Percentiles rank a stretch among this genome's conserved stretches.
Conservation (phyloP, 2,329 filamentous ascomycete genomes). For the Gyromitra esculenta region DNA sequence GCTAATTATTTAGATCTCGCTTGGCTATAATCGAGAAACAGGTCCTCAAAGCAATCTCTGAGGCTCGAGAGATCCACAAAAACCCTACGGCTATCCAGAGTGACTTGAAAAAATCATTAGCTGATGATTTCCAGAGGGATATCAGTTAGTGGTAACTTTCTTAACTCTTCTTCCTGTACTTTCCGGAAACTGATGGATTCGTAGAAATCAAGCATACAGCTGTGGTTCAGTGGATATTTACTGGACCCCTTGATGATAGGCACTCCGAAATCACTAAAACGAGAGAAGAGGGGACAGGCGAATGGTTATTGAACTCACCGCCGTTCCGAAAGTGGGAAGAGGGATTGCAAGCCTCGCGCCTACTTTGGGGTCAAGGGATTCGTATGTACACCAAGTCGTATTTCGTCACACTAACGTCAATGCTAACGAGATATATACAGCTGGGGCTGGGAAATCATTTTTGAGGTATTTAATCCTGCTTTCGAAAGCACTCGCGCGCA, state of each 20-base stretch:
- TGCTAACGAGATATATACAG: neutral
- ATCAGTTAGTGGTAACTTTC: no score
- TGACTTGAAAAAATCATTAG: no score
- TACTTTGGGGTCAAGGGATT: constrained; percentile 19
- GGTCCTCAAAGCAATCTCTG: neutral
- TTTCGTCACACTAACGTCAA: no score
- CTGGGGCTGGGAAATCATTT: constrained; percentile 28
- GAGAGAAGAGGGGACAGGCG: constrained; percentile 12
- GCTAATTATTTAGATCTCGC: neutral
- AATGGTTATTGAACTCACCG: constrained; percentile 13
- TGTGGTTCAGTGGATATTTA: constrained; percentile 7
- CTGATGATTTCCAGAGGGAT: no score
- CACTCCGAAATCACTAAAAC: neutral
- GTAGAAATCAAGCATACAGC: neutral
- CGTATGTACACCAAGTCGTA: constrained; percentile 1
- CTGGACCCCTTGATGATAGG: neutral
- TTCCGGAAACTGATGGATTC: no score
- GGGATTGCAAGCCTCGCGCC: neutral
- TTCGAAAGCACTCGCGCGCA: neutral
- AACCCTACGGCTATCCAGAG: no score
- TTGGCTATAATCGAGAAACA: neutral
- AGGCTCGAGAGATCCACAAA: no score
- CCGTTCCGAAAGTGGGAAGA: constrained; percentile 17
- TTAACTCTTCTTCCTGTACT: no score
- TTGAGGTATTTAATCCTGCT: constrained; percentile 6